Percentiles rank a stretch among this genome's conserved stretches.
Evolutionary conservation across 2,329 filamentous ascomycete genomes (phyloP).

Genomic region (Trichophyton rubrum): DNA sequence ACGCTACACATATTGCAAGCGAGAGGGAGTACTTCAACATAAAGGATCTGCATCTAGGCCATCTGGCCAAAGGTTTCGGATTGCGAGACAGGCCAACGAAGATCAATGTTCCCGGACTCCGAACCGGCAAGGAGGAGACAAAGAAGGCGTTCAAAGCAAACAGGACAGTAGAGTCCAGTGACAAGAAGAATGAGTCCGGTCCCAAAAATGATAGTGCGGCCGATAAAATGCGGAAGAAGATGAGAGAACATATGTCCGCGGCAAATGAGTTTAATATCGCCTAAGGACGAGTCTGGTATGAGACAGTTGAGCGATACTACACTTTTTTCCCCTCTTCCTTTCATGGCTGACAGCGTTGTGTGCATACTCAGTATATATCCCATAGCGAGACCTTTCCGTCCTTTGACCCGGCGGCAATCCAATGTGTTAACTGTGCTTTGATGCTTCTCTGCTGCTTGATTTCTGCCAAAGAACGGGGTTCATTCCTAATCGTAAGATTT

Average conservation of each 20-base stretch:
- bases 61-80: constrained; percentile 86
- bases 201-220: constrained; percentile 34
- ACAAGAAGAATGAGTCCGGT: constrained; percentile 16
- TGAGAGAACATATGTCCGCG: constrained; percentile 40
- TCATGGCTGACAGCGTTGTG: constrained; percentile 12
- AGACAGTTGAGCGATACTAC: not conserved
- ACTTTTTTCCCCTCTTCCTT: not conserved
- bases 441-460: constrained; percentile 53
- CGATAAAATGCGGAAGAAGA: constrained; percentile 42
- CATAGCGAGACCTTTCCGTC: constrained; percentile 92
- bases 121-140: constrained; percentile 36
- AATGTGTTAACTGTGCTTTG: constrained; percentile 62
- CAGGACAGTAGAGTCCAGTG: constrained; percentile 24
- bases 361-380: constrained; percentile 63
- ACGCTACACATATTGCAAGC: constrained; percentile 79
- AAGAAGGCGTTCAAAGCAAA: constrained; percentile 37
- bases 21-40: constrained; percentile 87
- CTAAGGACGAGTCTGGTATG: constrained; percentile 16
- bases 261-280: constrained; percentile 49
- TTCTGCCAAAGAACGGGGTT: constrained; percentile 26
- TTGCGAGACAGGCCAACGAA: constrained; percentile 77
- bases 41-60: constrained; percentile 77
- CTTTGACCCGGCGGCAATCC: constrained; percentile 82
- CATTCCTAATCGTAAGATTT: not conserved
- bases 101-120: constrained; percentile 47